These are phyloP conservation scores for Kandelia obovata DNA, from an alignment of 345 rosid genomes.

Conservation along the genomic window DNA sequence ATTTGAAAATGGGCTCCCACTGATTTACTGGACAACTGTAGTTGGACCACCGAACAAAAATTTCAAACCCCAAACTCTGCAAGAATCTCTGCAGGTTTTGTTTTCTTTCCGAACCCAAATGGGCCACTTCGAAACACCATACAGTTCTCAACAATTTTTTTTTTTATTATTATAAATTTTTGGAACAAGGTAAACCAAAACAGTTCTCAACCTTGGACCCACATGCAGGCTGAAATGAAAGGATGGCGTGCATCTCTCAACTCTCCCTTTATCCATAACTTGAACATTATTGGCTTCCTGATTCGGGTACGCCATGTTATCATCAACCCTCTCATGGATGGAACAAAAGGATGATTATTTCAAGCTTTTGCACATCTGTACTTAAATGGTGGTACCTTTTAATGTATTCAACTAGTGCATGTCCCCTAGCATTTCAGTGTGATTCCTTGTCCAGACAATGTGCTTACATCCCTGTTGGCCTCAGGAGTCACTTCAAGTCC, in stretches of 20 bases:
- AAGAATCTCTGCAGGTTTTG: conserved; percentile 48
- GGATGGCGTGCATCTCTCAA: background rate
- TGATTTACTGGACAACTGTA: conserved; percentile 20
- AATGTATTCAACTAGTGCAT: background rate
- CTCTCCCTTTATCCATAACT: background rate
- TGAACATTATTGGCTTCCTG: background rate
- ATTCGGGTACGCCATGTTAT: background rate
- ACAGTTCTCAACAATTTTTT: background rate
- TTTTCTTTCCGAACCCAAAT: conserved; percentile 19
- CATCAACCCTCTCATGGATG: background rate
- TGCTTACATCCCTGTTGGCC: background rate
- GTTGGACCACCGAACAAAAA: conserved; percentile 29
- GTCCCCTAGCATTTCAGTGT: background rate
- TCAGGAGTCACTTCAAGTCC: background rate
- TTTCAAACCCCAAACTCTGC: conserved; percentile 11
- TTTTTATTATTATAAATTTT: background rate
- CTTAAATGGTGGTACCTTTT: background rate
- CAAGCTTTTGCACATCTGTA: conserved; percentile 8
- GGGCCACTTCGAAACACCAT: conserved; percentile 7
- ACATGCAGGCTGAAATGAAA: conserved; percentile 8
- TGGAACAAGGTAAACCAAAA: background rate
- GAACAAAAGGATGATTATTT: background rate
- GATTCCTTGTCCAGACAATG: background rate
- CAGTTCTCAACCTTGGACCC: conserved; percentile 15
- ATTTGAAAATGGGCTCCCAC: background rate